Base-by-base conservation (phyloP, 495 filamentous ascomycete genomes). In the Penicillium atrosanguineum region DNA sequence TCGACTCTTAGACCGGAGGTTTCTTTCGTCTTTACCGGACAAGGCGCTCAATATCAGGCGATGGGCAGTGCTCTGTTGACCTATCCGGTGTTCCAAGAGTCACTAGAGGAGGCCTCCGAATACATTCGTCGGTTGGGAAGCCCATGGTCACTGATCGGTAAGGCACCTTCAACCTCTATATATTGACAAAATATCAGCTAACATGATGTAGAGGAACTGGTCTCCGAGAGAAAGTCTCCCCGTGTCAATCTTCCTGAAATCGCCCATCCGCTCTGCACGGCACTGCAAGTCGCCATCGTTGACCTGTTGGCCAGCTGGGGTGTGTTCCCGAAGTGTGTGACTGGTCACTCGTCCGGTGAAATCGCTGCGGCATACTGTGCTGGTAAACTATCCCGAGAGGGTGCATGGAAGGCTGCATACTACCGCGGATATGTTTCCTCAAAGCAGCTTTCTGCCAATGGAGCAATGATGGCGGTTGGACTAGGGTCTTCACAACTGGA, bases 291-390 rank as follows among this genome's bases (percentile, higher is more conserved):
- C 14, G 73, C 69, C 1, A 48, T 81, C 7, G 61, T 75, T 0
- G 71, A 77, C 18, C 58, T 75, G 0, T 52, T 78, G 14, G 42
- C 46, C 0, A 56, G 50, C 42, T 73, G 68, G 66, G 50, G 52
- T 1, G 53, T 79, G 18, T 57, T 39, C 2, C 70, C 76, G 4
- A 39, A 16, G 3, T 57, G 45, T 2, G 66, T 77, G 0, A 59
- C 48, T 0, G 74, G 76, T 1, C 76, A 79, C 42, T 79, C 76
- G 0, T 66, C 62, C 19, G 75, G 76, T 4, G 73, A 79, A 48
- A 75, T 79, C 12, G 74, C 67, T 2, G 69, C 69, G 1, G 69
- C 69, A 11, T 68, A 67, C 34, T 60, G 55, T 21, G 47, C 56
- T 4, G 55, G 55, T 0, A 57, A 57, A 7, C 28, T 70, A 4